Evolutionary conservation across 768 basidiomycete genomes (phyloP).

Genomic region (Lentinula sp.): DNA sequence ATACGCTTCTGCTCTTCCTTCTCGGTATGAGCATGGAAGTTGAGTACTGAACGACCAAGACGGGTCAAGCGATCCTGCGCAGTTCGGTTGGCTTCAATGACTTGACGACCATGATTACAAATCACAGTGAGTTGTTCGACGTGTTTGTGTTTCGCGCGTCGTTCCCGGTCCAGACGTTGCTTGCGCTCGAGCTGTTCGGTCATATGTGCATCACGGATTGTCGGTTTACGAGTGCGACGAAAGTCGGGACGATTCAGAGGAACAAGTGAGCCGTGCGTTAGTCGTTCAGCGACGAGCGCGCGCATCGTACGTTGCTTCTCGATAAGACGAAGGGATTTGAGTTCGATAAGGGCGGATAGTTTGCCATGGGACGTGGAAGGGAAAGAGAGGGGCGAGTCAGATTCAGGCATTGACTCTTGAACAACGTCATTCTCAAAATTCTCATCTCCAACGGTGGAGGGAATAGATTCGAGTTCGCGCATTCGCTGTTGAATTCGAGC

Average conservation of each 20-base stretch:
- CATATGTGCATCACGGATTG: conserved; percentile 80
- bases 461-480: conserved; percentile 74
- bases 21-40: conserved; percentile 86
- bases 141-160: conserved; percentile 93
- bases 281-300: conserved; percentile 77
- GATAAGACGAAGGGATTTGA: conserved; percentile 81
- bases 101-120: conserved; percentile 72
- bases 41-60: conserved; percentile 74
- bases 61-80: conserved; percentile 64
- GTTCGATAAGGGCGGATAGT: conserved; percentile 86
- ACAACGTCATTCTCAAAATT: conserved; percentile 45
- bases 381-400: conserved; percentile 18
- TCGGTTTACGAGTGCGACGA: conserved; percentile 79
- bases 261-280: conserved; percentile 82
- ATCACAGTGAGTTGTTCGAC: conserved; percentile 89
- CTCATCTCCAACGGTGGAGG: conserved; percentile 77
- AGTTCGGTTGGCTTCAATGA: conserved; percentile 58
- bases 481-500: conserved; percentile 86
- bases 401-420: conserved; percentile 23
- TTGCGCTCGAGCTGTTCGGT: conserved; percentile 88
- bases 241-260: conserved; percentile 91
- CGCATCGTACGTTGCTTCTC: conserved; percentile 90
- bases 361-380: conserved; percentile 67
- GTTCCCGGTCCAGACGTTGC: conserved; percentile 89
- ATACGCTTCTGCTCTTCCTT: conserved; percentile 98